Base-by-base conservation (phyloP, 495 filamentous ascomycete genomes). In the Poronia punctata region DNA sequence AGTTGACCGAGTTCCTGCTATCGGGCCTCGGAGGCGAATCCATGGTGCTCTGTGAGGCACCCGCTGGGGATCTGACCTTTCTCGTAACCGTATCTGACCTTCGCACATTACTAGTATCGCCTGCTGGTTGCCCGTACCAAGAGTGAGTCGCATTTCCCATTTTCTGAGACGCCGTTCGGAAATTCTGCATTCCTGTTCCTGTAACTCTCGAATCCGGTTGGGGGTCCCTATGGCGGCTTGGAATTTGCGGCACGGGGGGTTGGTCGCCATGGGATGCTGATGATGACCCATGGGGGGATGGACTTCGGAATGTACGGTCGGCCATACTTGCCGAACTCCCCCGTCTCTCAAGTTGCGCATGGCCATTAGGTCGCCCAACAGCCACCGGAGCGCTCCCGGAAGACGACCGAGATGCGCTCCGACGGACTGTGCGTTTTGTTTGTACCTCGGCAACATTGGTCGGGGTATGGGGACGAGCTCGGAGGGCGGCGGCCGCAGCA, bases 311-410 rank as follows among this genome's bases (percentile, higher is more conserved):
- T 1, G 86, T 86, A 26, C 88, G 74, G 46, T 87, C 82, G 27
- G 75, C 80, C 88, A 95, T 94, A 20, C 86, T 94, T 10, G 79
- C 75, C 30, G 71, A 76, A 59, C 88, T 95, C 19, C 64, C 74
- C 19, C 71, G 68, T 31, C 88, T 70, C 39, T 76, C 72, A 24
- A 90, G 66, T 7, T 46, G 47, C 29, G 32, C 60, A 63, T 37
- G 58, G 51, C 38, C 59, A 62, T 57, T 60, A 59, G 29, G 65
- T 62, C 34, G 49, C 5, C 24, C 49, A 19, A 67, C 60, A 39
- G 64, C 65, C 12, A 54, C 48, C 8, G 61, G 47, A 15, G 64
- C 62, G 43, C 75, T 80, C 31, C 69, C 68, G 26, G 74, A 66
- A 12, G 88, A 89, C 11, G 86, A 82, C 33, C 70, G 54, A 7